Evolutionary conservation across 2,329 filamentous ascomycete species (phyloP).

Genomic region (Exserohilum rostratum): DNA sequence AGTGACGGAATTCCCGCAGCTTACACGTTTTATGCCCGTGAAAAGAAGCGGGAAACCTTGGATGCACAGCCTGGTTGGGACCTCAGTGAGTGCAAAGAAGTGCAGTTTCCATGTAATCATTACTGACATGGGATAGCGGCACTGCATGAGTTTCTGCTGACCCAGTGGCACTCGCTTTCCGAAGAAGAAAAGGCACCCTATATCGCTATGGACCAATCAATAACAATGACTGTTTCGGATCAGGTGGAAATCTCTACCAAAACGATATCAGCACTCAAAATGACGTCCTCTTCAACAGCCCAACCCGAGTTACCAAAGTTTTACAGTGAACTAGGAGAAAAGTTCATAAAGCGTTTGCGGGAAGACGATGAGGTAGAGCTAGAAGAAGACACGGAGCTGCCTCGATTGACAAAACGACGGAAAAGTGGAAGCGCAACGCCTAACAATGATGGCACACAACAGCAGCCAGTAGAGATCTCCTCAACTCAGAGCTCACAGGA

Average conservation of each 20-base stretch:
- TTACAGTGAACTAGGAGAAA: conserved; percentile 27
- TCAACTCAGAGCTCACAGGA: conserved; percentile 22
- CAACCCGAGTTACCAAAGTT: conserved; percentile 33
- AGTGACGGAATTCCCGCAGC: conserved; percentile 16
- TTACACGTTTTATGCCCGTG: conserved; percentile 25
- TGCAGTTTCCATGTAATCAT: not conserved
- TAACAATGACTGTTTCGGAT: conserved; percentile 7
- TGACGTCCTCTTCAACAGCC: conserved; percentile 30
- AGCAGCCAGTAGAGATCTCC: conserved; percentile 30
- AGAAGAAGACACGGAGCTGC: not conserved
- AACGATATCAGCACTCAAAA: conserved; percentile 10
- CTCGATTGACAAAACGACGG: conserved; percentile 23
- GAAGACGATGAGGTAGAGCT: conserved; percentile 12
- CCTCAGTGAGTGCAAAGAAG: conserved; percentile 19
- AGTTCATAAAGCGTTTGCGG: conserved; percentile 28
- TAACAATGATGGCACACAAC: conserved; percentile 14
- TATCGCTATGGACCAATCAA: conserved; percentile 16
- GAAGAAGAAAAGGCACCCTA: conserved; percentile 28
- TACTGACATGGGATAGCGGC: conserved; percentile 17
- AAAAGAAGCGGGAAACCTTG: conserved; percentile 19
- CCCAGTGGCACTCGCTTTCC: conserved; percentile 26
- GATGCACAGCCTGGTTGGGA: conserved; percentile 19
- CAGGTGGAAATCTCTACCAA: conserved; percentile 3
- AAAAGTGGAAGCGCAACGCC: conserved; percentile 20
- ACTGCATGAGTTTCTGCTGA: conserved; percentile 20